These are phyloP conservation scores for Tolypocladium tundrense DNA, from an alignment of 2,329 filamentous ascomycete species.

Conservation along the genomic window DNA sequence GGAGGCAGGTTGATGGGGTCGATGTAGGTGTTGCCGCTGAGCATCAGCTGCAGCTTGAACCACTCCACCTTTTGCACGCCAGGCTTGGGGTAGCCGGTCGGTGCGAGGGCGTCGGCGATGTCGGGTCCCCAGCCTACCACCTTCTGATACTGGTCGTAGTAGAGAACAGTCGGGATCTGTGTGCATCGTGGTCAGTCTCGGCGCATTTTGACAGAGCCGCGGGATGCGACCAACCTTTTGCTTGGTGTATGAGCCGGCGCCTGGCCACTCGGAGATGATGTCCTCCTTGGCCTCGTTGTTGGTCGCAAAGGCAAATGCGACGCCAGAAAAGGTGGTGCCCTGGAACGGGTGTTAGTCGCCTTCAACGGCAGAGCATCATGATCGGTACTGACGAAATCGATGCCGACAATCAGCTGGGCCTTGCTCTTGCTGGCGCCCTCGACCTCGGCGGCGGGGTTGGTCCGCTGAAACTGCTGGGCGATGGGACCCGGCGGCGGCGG, in stretches of 20 bases:
- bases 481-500: conserved; percentile 26
- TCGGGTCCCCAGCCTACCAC: conserved; percentile 99
- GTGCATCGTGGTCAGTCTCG: background rate
- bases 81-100: conserved; percentile 93
- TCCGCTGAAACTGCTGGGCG: conserved; percentile 31
- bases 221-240: conserved; percentile 61
- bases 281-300: conserved; percentile 97
- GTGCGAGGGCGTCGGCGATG: conserved; percentile 91
- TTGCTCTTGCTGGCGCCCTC: conserved; percentile 85
- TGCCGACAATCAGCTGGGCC: conserved; percentile 94
- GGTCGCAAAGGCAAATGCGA: conserved; percentile 93
- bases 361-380: background rate
- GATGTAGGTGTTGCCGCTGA: conserved; percentile 97
- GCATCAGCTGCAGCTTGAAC: conserved; percentile 99
- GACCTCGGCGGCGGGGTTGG: conserved; percentile 57
- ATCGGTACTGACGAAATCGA: conserved; percentile 72
- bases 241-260: conserved; percentile 93
- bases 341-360: conserved; percentile 22
- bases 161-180: conserved; percentile 96
- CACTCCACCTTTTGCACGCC: conserved; percentile 98
- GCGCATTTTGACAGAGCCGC: background rate
- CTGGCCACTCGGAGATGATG: conserved; percentile 98
- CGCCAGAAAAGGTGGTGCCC: conserved; percentile 96
- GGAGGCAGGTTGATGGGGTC: conserved; percentile 98
- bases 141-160: conserved; percentile 99